A percentile compares a stretch with the other conserved stretches of the same genome.
These are phyloP conservation scores for Fraxinus dipetala DNA, from an alignment of 305 asterid species.

Conservation along the genomic window DNA sequence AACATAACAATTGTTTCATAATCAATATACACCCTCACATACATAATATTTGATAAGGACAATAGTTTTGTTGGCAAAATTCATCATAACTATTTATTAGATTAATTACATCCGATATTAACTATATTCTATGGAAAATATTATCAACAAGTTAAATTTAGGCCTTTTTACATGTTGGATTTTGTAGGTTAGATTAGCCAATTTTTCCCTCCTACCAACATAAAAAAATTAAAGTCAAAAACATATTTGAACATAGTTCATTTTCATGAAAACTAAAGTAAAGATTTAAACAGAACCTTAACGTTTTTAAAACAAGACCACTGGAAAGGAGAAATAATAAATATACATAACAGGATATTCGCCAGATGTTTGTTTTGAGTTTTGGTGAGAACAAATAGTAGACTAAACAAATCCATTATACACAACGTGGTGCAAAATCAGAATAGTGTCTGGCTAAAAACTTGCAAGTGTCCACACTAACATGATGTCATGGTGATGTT, in stretches of 20 bases:
- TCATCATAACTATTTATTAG: background rate
- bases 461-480: background rate
- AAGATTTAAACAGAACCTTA: background rate
- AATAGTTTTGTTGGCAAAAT: background rate
- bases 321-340: background rate
- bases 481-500: background rate
- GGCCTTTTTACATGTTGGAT: background rate
- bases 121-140: background rate
- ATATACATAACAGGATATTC: background rate
- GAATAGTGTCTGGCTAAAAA: background rate
- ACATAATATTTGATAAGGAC: background rate
- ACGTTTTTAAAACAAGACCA: background rate
- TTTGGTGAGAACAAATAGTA: background rate
- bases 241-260: background rate
- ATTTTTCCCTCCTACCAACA: background rate
- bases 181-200: background rate
- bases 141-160: background rate
- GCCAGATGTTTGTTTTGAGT: background rate
- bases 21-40: background rate
- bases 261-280: background rate
- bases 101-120: background rate
- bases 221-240: background rate
- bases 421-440: background rate
- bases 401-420: background rate
- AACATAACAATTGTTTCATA: background rate